Evolutionary conservation across 139 green algal genomes (phyloP).

Genomic region (Micromonas pusilla): DNA sequence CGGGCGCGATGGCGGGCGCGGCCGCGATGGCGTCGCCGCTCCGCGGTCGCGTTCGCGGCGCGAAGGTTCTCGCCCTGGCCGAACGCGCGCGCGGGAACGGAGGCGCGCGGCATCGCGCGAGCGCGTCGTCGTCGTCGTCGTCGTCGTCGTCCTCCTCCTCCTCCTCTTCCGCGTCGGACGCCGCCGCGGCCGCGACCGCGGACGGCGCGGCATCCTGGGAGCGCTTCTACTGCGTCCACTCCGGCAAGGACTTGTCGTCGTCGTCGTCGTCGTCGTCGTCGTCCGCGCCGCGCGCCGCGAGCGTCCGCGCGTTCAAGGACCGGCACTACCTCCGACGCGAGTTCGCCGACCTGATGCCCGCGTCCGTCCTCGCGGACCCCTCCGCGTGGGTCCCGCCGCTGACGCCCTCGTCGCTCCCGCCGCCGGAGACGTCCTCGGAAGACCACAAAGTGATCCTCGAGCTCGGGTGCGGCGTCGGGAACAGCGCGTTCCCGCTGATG

Average conservation of each 20-base stretch:
- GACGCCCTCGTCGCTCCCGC: background rate
- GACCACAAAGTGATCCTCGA: background rate
- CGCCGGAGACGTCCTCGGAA: background rate
- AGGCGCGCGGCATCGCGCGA: too few species aligned
- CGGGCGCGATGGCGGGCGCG: too few species aligned
- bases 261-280: too few species aligned
- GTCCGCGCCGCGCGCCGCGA: too few species aligned
- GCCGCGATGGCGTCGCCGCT: too few species aligned
- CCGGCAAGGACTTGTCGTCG: background rate
- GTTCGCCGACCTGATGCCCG: constrained; percentile 9
- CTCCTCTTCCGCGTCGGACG: too few species aligned
- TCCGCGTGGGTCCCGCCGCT: background rate
- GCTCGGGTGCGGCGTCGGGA: constrained; percentile 25
- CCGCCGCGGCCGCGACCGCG: too few species aligned
- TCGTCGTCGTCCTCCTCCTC: too few species aligned
- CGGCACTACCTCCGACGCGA: constrained; percentile 10
- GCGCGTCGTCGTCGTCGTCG: too few species aligned
- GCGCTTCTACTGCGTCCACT: constrained; percentile 8
- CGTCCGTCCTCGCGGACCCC: background rate
- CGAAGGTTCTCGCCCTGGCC: too few species aligned
- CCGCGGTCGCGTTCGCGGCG: too few species aligned
- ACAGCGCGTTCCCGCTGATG: constrained; percentile 21
- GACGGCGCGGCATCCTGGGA: constrained; percentile 2
- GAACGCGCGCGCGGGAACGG: too few species aligned
- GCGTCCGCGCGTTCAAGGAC: constrained; percentile 10